Percentiles rank a stretch among this genome's conserved stretches.
phyloP scores from a whole-genome alignment of 2,329 filamentous ascomycete genomes.

The Fusarium chuoi region DNA sequence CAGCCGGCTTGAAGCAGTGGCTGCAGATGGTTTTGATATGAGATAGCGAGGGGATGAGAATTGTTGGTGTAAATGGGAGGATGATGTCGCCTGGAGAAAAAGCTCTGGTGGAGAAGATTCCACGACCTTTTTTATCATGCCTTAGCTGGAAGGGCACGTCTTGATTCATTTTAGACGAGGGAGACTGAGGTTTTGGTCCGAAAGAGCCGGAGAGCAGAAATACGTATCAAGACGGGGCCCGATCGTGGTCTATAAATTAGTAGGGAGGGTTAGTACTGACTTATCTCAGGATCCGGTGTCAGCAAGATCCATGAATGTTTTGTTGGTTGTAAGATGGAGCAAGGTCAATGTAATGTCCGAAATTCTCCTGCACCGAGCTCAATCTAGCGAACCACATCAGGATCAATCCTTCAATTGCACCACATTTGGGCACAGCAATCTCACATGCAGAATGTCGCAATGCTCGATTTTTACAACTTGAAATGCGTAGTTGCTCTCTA shows the following conservation, averaged over 20 bases:
- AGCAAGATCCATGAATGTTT: not conserved
- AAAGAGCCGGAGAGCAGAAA: not conserved
- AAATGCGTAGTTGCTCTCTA: not conserved
- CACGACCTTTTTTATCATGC: slow-evolving; percentile 55
- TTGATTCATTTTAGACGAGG: slow-evolving; percentile 19
- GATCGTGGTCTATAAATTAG: not conserved
- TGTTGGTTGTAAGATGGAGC: not conserved
- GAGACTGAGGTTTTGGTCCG: not conserved
- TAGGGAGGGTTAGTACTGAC: not conserved
- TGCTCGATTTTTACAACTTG: not conserved
- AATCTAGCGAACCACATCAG: slow-evolving; percentile 3
- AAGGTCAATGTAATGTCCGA: not conserved
- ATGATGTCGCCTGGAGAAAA: slow-evolving; percentile 60
- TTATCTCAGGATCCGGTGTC: slow-evolving; percentile 4
- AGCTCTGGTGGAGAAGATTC: slow-evolving; percentile 55
- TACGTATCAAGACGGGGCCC: not conserved
- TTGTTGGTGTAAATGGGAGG: slow-evolving; percentile 54
- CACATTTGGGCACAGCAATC: not conserved
- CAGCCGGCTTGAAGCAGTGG: slow-evolving; percentile 56
- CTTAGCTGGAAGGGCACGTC: slow-evolving; percentile 42
- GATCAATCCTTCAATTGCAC: slow-evolving; percentile 2
- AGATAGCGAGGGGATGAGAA: slow-evolving; percentile 60
- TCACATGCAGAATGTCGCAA: not conserved
- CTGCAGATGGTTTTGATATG: slow-evolving; percentile 58
- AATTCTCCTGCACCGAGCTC: slow-evolving; percentile 27